Conservation (phyloP, 352 stramenopile species). For the Phytophthora cryptogea region DNA sequence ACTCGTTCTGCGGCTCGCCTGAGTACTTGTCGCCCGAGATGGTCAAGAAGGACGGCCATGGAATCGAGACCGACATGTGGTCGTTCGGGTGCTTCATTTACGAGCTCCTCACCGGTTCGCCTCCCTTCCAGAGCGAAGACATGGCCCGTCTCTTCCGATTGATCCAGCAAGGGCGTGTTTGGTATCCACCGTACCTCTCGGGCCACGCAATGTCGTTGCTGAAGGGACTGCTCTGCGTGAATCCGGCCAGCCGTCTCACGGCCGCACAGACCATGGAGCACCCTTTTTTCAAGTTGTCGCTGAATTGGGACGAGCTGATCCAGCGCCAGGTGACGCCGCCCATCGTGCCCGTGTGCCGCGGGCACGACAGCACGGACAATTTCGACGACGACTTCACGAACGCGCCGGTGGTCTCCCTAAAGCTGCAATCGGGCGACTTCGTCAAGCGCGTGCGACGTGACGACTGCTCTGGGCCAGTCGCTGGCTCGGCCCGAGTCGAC, state of each 20-base stretch:
- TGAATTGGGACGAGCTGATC: constrained; percentile 73
- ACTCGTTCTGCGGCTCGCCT: constrained; percentile 83
- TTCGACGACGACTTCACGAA: constrained; percentile 88
- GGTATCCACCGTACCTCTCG: constrained; percentile 71
- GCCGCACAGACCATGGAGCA: constrained; percentile 72
- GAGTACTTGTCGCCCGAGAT: constrained; percentile 90
- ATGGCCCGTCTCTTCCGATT: constrained; percentile 63
- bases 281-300: constrained; percentile 63
- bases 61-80: constrained; percentile 86
- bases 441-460: constrained; percentile 40
- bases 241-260: constrained; percentile 53
- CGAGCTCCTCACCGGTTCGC: constrained; percentile 72
- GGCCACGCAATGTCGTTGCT: constrained; percentile 48
- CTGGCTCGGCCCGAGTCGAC: constrained; percentile 15
- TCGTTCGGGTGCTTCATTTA: constrained; percentile 88
- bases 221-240: constrained; percentile 55
- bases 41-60: constrained; percentile 71
- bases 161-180: constrained; percentile 65
- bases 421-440: constrained; percentile 35
- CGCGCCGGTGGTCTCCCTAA: constrained; percentile 56
- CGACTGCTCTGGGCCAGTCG: constrained; percentile 29
- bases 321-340: constrained; percentile 66
- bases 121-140: constrained; percentile 75
- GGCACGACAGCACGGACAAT: constrained; percentile 75
- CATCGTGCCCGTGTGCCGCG: constrained; percentile 59